Evolutionary conservation across 2,329 filamentous ascomycete species (phyloP).

Genomic region (Huntiella decipiens): DNA sequence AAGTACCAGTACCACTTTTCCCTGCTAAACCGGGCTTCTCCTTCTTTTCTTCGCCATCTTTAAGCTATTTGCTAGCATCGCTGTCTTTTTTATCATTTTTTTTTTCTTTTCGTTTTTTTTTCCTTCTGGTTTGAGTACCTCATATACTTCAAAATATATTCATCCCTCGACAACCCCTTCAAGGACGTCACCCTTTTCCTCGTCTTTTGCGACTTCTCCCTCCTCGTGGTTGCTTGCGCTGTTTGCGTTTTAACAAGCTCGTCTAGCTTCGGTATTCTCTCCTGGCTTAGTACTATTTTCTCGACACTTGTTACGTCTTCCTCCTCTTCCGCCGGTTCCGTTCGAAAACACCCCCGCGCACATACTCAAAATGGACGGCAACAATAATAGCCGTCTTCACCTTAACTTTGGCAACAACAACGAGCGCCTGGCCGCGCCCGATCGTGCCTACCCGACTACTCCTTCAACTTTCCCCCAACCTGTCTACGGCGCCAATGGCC

Average conservation of each 20-base stretch:
- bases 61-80: neutral
- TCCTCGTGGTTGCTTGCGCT: neutral
- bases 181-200: neutral
- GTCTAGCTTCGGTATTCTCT: neutral
- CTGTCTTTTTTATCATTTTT: slow-evolving; percentile 7
- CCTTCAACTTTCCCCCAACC: slow-evolving; percentile 94
- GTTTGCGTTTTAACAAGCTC: too few relatives aligned
- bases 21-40: neutral
- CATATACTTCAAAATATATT: neutral
- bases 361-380: slow-evolving; percentile 31
- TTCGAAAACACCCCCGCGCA: neutral
- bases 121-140: neutral
- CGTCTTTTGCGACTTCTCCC: neutral
- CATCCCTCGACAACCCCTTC: too few relatives aligned
- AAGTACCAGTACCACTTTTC: neutral
- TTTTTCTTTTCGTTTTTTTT: slow-evolving; percentile 1
- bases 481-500: slow-evolving; percentile 34
- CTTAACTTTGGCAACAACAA: slow-evolving; percentile 50
- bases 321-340: neutral
- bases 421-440: slow-evolving; percentile 40
- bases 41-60: slow-evolving; percentile 2
- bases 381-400: slow-evolving; percentile 41
- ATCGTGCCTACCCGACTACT: slow-evolving; percentile 64
- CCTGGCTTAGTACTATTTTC: neutral
- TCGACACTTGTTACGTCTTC: neutral